Evolutionary conservation across 169 alveolate species (phyloP).

Genomic region (Eimeria necatrix): DNA sequence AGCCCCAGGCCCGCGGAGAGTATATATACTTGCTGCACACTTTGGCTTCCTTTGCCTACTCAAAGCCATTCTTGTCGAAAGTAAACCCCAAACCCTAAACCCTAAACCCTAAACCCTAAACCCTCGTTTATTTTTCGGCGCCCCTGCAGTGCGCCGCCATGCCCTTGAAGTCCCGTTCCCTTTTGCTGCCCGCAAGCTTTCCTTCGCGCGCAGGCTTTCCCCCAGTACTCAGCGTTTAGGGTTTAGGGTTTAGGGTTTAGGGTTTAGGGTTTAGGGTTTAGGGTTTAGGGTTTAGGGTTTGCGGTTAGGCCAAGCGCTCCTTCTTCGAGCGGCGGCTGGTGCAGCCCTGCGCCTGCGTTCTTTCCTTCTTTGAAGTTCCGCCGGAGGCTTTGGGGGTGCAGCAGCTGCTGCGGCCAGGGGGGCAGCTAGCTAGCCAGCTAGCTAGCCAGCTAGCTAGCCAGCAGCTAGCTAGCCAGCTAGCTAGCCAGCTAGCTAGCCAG

Average conservation of each 20-base stretch:
- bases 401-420: background rate
- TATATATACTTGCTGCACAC: background rate
- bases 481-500: too few relatives aligned
- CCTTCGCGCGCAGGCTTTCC: too few relatives aligned
- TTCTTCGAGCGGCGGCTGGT: background rate
- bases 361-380: background rate
- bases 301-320: background rate
- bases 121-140: too few relatives aligned
- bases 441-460: background rate
- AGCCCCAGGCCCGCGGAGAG: background rate
- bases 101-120: background rate
- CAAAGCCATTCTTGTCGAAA: background rate
- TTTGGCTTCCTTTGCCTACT: background rate
- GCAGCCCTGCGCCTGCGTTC: background rate
- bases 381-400: background rate
- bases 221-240: background rate
- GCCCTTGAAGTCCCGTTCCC: too few relatives aligned
- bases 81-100: slow-evolving; percentile 5
- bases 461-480: too few relatives aligned
- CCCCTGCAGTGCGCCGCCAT: background rate
- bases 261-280: background rate
- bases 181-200: too few relatives aligned
- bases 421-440: background rate
- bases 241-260: background rate
- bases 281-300: background rate